Evolutionary conservation across 345 rosid species (phyloP).

Genomic region (Dovyalis caffra): DNA sequence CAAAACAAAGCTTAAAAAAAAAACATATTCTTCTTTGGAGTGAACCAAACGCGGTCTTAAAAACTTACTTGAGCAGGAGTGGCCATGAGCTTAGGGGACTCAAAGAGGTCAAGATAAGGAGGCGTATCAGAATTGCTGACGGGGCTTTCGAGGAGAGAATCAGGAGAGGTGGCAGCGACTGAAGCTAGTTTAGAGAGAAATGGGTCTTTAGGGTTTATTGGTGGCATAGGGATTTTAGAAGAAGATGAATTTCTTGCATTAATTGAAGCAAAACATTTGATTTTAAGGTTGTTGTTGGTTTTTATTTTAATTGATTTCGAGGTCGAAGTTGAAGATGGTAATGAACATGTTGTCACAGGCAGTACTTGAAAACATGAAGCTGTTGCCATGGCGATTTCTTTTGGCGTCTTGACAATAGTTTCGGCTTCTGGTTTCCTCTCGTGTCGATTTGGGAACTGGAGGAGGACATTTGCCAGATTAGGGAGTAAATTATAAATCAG

Average conservation of each 20-base stretch:
- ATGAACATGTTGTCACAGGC: constrained; percentile 36
- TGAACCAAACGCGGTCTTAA: not conserved
- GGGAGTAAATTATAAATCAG: too few relatives aligned
- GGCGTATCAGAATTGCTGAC: constrained; percentile 40
- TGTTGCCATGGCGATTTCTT: not conserved
- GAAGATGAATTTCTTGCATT: constrained; percentile 32
- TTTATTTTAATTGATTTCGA: constrained; percentile 31
- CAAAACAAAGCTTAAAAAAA: not conserved
- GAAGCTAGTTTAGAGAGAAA: constrained; percentile 63
- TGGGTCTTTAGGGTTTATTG: constrained; percentile 74
- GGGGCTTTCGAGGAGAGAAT: constrained; percentile 46
- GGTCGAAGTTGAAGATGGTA: constrained; percentile 31
- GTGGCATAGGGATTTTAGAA: constrained; percentile 64
- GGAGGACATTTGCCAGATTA: too few relatives aligned
- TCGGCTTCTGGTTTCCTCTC: not conserved
- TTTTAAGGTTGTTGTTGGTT: constrained; percentile 16
- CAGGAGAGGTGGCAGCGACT: constrained; percentile 60
- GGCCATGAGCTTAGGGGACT: constrained; percentile 76
- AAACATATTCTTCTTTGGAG: not conserved
- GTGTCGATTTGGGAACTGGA: too few relatives aligned
- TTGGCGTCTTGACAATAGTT: not conserved
- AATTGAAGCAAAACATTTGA: constrained; percentile 33
- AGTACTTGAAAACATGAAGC: not conserved
- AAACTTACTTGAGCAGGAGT: constrained; percentile 64
- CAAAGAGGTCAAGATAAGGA: constrained; percentile 74